Evolutionary conservation across 73 alveolate genomes (phyloP).

Genomic region (Stentor roeselii): DNA sequence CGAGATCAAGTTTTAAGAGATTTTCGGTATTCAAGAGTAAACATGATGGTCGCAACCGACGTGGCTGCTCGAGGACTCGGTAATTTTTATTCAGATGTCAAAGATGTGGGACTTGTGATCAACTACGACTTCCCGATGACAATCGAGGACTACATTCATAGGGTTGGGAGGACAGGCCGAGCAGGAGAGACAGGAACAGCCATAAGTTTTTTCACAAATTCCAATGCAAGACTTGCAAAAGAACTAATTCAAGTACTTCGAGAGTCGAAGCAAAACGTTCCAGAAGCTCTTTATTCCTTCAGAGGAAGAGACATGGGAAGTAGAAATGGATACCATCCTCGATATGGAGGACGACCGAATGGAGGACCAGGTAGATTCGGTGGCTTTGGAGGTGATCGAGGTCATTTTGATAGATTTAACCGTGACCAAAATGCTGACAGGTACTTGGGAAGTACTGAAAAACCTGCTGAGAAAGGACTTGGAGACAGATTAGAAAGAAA

Average conservation of each 20-base stretch:
- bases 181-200: slow-evolving; percentile 26
- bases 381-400: neutral
- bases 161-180: slow-evolving; percentile 87
- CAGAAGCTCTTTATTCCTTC: neutral
- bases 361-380: neutral
- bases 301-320: neutral
- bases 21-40: slow-evolving; percentile 81
- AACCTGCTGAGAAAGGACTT: neutral
- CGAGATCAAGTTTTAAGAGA: slow-evolving; percentile 83
- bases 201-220: neutral
- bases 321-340: neutral
- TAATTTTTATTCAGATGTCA: slow-evolving; percentile 60
- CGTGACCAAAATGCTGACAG: neutral
- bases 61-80: slow-evolving; percentile 96
- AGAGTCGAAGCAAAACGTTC: slow-evolving; percentile 11
- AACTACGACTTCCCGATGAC: slow-evolving; percentile 95
- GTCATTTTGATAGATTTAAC: neutral
- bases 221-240: slow-evolving; percentile 15
- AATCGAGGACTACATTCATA: slow-evolving; percentile 91
- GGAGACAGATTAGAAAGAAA: neutral
- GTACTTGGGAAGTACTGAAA: neutral
- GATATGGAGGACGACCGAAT: neutral
- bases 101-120: slow-evolving; percentile 88
- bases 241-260: slow-evolving; percentile 3
- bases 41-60: slow-evolving; percentile 97